phyloP scores from a whole-genome alignment of 2,329 filamentous ascomycete genomes.

The Fusarium denticulatum region DNA sequence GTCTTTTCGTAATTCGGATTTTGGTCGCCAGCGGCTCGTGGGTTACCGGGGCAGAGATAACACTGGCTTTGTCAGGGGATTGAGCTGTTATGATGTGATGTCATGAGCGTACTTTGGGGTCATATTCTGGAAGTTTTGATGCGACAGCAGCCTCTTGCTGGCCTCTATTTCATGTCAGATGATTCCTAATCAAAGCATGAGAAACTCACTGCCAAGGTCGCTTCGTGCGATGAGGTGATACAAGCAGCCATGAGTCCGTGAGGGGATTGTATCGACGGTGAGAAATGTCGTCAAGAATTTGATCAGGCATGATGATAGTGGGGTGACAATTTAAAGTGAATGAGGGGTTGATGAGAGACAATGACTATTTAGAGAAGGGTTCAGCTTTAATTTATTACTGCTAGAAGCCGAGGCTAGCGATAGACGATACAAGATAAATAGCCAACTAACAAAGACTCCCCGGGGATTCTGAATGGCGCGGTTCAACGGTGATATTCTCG shows the following conservation, averaged over 20 bases:
- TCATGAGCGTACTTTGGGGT: slow-evolving; percentile 67
- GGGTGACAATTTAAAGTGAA: slow-evolving; percentile 23
- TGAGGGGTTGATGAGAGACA: not conserved
- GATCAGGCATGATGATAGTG: slow-evolving; percentile 69
- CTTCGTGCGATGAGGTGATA: slow-evolving; percentile 96
- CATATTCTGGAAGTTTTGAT: slow-evolving; percentile 79
- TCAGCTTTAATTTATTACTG: slow-evolving; percentile 10
- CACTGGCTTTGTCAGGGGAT: slow-evolving; percentile 63
- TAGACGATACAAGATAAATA: slow-evolving; percentile 18
- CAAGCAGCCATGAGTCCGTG: slow-evolving; percentile 89
- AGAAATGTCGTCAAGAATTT: slow-evolving; percentile 92
- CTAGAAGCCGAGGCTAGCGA: not conserved
- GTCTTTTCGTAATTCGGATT: slow-evolving; percentile 90
- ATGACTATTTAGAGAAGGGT: not conserved
- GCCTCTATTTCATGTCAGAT: slow-evolving; percentile 63
- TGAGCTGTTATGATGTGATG: not conserved
- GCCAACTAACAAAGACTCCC: slow-evolving; percentile 1
- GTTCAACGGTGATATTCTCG: slow-evolving; percentile 38
- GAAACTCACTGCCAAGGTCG: slow-evolving; percentile 91
- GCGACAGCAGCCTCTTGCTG: slow-evolving; percentile 78
- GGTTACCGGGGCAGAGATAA: slow-evolving; percentile 93
- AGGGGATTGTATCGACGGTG: slow-evolving; percentile 94
- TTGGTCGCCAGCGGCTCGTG: slow-evolving; percentile 83
- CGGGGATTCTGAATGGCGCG: slow-evolving; percentile 34
- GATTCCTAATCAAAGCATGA: not conserved